Evolutionary conservation across 805 yeast genomes (phyloP), one percentile per base, ranked within the genome.

Genomic region (Blastobotrys muscicola): DNA sequence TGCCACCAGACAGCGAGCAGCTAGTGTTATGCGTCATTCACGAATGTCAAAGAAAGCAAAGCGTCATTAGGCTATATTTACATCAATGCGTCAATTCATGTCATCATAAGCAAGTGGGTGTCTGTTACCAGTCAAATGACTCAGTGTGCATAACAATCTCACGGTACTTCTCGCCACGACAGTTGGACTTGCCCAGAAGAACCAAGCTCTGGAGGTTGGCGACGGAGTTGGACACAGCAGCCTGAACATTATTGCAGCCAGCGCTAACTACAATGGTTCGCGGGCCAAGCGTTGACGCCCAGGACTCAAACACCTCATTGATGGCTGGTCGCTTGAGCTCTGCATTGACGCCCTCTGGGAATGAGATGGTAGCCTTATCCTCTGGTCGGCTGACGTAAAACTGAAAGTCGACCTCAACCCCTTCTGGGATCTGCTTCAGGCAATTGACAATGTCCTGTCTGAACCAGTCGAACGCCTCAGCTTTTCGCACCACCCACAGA

Each of bases 401-500:
- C 16, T 10, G n/a, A 6, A 34, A 13, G 13, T 34, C 23, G 4
- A 34, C 14, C 4, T 36, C 30, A n/a, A 36, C 12, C 7, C 7
- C n/a, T 3, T 30, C 12, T 5, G 16, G 13, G 4, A 36, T n/a
- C 10, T 6, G 14, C 15, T 36, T 43, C 10, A 43, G 26, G 11
- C 40, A 43, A 14, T 32, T 29, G 2, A 9, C 23, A 16, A 49
- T 33, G 20, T 43, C 49, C 2, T 45, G 29, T 8, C 38, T 13
- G 33, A 49, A 43, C 49, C 49, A 45, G 30, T 45, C 43, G 12
- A 44, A 15, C 9, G 39, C 23, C 8, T 13, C 40, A 3, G 10
- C 4, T 29, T 36, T 37, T 12, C 48, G 45, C 10, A 50, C 39
- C 3, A 40, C 39, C 54, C 54, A 50, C 23, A 49, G 33, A 8